These are phyloP conservation scores for Jaenimonas drosophilae DNA, from an alignment of 208 protist species.

Conservation along the genomic window DNA sequence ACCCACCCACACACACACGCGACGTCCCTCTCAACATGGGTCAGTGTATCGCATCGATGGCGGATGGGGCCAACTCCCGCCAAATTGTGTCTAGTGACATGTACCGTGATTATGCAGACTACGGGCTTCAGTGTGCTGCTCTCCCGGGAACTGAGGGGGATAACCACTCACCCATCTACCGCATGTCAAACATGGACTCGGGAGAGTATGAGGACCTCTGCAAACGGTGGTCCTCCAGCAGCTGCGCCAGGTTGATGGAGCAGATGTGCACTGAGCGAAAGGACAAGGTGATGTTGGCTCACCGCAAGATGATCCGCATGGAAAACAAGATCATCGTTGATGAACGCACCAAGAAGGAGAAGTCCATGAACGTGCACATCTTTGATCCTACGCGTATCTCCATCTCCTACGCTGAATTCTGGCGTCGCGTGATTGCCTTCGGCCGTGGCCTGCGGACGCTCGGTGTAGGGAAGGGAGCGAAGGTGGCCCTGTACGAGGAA, in stretches of 20 bases:
- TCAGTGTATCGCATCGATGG: slow-evolving; percentile 24
- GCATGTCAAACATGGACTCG: slow-evolving; percentile 38
- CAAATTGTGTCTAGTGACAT: slow-evolving; percentile 28
- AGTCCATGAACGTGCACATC: slow-evolving; percentile 64
- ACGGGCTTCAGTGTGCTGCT: slow-evolving; percentile 22
- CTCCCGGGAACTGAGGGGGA: slow-evolving; percentile 22
- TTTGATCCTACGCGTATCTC: slow-evolving; percentile 38
- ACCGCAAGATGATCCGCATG: slow-evolving; percentile 35
- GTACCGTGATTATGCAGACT: slow-evolving; percentile 27
- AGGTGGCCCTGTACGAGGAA: slow-evolving; percentile 66
- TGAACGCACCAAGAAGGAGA: slow-evolving; percentile 25
- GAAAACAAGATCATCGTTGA: slow-evolving; percentile 23
- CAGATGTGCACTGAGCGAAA: slow-evolving; percentile 30
- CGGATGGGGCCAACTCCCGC: slow-evolving; percentile 26
- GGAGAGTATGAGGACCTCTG: slow-evolving; percentile 30
- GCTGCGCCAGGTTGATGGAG: slow-evolving; percentile 24
- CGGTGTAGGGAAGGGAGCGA: slow-evolving; percentile 32
- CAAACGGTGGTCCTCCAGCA: slow-evolving; percentile 26
- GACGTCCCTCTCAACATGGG: slow-evolving; percentile 74
- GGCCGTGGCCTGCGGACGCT: slow-evolving; percentile 39
- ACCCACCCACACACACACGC: too few relatives aligned
- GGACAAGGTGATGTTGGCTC: slow-evolving; percentile 29
- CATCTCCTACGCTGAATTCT: slow-evolving; percentile 42
- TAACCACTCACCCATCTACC: slow-evolving; percentile 49
- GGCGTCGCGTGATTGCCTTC: slow-evolving; percentile 38